A percentile compares a stretch with the other conserved stretches of the same genome.
Conservation (phyloP, 2,329 filamentous ascomycete species). For the Incumbomyces delicatus region DNA sequence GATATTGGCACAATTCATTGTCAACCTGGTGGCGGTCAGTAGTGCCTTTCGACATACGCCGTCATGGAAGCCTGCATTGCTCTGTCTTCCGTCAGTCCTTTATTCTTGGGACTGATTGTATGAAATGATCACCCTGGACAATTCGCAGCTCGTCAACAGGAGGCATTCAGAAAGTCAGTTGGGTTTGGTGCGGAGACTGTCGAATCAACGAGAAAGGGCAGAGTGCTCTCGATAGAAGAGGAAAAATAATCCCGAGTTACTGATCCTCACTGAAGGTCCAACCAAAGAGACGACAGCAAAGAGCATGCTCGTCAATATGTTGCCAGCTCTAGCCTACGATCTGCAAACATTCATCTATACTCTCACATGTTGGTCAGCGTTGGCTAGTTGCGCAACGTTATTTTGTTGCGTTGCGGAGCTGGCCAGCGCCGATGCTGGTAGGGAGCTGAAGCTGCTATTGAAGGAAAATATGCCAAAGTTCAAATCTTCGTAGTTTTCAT, state of each 20-base stretch:
- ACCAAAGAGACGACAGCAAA: slow-evolving; percentile 39
- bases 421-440: too few species aligned
- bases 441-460: slow-evolving; percentile 63
- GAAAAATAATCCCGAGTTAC: slow-evolving; percentile 39
- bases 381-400: too few species aligned
- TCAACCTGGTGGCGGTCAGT: slow-evolving; percentile 59
- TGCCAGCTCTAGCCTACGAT: slow-evolving; percentile 35
- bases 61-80: slow-evolving; percentile 66
- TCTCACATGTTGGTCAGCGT: slow-evolving; percentile 73
- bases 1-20: slow-evolving; percentile 63
- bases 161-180: slow-evolving; percentile 42
- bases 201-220: slow-evolving; percentile 43
- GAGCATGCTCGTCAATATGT: slow-evolving; percentile 37
- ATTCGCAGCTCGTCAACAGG: slow-evolving; percentile 47
- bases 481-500: slow-evolving; percentile 65
- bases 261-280: slow-evolving; percentile 36
- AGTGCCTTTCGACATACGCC: slow-evolving; percentile 61
- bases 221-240: slow-evolving; percentile 42
- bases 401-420: too few species aligned
- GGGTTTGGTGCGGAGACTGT: slow-evolving; percentile 44
- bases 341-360: slow-evolving; percentile 59
- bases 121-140: slow-evolving; percentile 52
- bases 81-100: slow-evolving; percentile 60
- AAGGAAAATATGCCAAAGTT: slow-evolving; percentile 56
- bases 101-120: slow-evolving; percentile 57